Base-by-base conservation (phyloP, 2,329 filamentous ascomycete species). In the Fusarium continuum region DNA sequence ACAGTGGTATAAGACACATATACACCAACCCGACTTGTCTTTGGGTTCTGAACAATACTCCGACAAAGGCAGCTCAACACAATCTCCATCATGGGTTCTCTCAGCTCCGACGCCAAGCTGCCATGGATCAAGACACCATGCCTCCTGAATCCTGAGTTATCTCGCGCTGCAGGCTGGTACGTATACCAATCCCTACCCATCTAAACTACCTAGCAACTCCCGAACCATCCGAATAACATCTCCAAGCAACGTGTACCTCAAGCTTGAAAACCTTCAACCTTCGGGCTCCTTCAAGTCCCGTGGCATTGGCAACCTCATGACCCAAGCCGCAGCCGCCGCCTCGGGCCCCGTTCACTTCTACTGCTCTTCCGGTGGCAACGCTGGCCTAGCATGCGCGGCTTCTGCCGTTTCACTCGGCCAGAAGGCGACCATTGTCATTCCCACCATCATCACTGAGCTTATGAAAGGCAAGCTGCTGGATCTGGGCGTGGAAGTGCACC, bases 261-360 rank as follows among this genome's bases (percentile, higher is more conserved):
- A 96, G 76, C 85, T 95, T 61, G 92, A 96, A 70, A 91, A 91
- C 73, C 85, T 93, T 50, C 92, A 96, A 72, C 92, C 92, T 5
- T 90, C 89, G 19, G 91, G 91, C 63, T 93, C 91, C 32, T 96
- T 96, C 86, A 95, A 96, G 76, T 93, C 91, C 40, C 84, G 87
- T 65, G 91, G 90, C 25, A 86, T 94, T 60, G 91, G 91, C 44
- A 85, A 91, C 75, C 83, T 91, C 73, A 88, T 92, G 72, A 77
- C 79, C 53, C 72, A 72, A 47, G 75, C 76, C 52, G 71, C 75
- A 64, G 68, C 78, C 60, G 55, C 65, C 5, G 61, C 70, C 52
- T 69, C 69, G 3, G 69, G 73, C 19, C 65, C 74, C 6, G 77
- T 82, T 3, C 90, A 91, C 79, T 94, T 95, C 82, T 95, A 91